phyloP scores from a whole-genome alignment of 2,329 filamentous ascomycete genomes.

The Cladosporium cucumerinum region DNA sequence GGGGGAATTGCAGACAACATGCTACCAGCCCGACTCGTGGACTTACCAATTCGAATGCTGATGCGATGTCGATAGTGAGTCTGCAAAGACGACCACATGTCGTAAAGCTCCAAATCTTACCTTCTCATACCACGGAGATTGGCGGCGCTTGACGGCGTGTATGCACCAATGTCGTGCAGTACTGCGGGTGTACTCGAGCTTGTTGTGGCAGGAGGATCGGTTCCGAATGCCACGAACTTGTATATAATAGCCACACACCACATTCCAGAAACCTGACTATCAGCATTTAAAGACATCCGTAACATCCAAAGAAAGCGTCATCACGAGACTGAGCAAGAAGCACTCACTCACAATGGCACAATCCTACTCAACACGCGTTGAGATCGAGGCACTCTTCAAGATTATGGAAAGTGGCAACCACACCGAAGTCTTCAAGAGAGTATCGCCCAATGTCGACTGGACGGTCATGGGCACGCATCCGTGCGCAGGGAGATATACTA shows the following conservation, averaged over 20 bases:
- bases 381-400: slow-evolving; percentile 24
- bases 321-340: neutral
- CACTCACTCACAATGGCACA: neutral
- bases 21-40: neutral
- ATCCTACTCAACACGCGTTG: slow-evolving; percentile 22
- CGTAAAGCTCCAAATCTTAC: neutral
- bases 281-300: neutral
- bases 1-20: neutral
- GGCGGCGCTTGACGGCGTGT: neutral
- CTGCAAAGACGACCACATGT: neutral
- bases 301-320: neutral
- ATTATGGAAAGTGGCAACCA: slow-evolving; percentile 25
- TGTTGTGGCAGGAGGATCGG: neutral
- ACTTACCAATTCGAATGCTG: neutral
- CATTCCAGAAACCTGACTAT: neutral
- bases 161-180: neutral
- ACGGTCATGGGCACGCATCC: slow-evolving; percentile 31
- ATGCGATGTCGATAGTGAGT: neutral
- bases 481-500: slow-evolving; percentile 26
- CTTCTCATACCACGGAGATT: neutral
- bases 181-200: neutral
- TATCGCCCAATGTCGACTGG: slow-evolving; percentile 29
- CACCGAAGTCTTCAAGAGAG: slow-evolving; percentile 28
- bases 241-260: neutral
- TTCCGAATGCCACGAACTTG: neutral